These are phyloP conservation scores for Globisporangium yorkense DNA, from an alignment of 352 stramenopile genomes.

Conservation along the genomic window DNA sequence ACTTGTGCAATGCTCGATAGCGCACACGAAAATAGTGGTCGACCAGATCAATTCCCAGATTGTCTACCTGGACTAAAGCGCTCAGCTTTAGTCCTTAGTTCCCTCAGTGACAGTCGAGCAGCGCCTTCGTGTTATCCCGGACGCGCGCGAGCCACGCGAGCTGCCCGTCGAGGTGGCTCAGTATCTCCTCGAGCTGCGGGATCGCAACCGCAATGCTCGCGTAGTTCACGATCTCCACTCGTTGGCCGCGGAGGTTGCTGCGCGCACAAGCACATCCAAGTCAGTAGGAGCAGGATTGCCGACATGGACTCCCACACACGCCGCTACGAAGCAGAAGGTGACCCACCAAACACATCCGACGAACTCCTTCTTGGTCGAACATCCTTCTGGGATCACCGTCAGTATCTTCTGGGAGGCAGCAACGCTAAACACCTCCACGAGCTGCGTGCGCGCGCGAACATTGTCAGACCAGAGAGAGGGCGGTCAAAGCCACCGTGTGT, in stretches of 20 bases:
- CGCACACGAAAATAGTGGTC: background rate
- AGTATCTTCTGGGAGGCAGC: constrained; percentile 47
- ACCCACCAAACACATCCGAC: constrained; percentile 73
- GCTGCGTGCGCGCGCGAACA: constrained; percentile 19
- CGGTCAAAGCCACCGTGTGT: background rate
- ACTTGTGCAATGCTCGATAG: no score
- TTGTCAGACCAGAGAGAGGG: constrained; percentile 3
- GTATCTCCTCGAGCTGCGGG: constrained; percentile 76
- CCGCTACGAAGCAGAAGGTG: background rate
- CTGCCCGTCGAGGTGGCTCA: constrained; percentile 57
- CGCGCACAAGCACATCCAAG: background rate
- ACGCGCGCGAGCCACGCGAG: constrained; percentile 58
- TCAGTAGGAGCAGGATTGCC: background rate
- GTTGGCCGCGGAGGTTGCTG: constrained; percentile 67
- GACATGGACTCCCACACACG: background rate
- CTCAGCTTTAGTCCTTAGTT: no score
- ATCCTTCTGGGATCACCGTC: constrained; percentile 50
- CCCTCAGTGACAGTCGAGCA: constrained; percentile 50
- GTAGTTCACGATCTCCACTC: constrained; percentile 78
- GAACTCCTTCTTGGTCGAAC: constrained; percentile 74
- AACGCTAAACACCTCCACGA: constrained; percentile 71
- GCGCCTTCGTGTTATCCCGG: constrained; percentile 66
- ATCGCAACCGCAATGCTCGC: constrained; percentile 59
- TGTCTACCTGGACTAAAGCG: no score
- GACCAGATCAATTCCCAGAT: no score